These are phyloP conservation scores for Suillus luteus DNA, from an alignment of 768 basidiomycete species.

Conservation along the genomic window DNA sequence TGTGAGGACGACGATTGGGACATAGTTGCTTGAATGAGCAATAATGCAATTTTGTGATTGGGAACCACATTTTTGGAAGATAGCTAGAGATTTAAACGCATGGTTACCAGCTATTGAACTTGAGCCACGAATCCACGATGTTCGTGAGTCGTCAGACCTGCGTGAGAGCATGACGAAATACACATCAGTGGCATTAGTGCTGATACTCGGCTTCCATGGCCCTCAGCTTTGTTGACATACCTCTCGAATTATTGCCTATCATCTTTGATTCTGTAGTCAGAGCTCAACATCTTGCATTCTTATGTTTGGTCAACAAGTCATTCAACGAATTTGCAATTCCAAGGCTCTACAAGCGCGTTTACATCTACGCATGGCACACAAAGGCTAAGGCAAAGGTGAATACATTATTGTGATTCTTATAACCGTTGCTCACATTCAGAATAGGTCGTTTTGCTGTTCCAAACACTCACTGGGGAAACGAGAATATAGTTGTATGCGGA, in stretches of 20 bases:
- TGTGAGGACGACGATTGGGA: too few species aligned
- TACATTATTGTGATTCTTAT: background rate
- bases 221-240: conserved; percentile 53
- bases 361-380: conserved; percentile 73
- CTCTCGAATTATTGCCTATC: conserved; percentile 62
- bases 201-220: conserved; percentile 36
- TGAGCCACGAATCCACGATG: too few species aligned
- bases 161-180: background rate
- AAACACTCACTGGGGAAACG: too few species aligned
- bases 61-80: too few species aligned
- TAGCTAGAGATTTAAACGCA: too few species aligned
- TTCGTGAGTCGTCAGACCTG: too few species aligned
- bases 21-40: too few species aligned
- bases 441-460: conserved; percentile 54
- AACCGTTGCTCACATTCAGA: background rate
- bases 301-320: conserved; percentile 58
- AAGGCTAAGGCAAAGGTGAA: conserved; percentile 61
- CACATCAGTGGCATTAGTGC: background rate
- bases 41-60: too few species aligned
- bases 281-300: conserved; percentile 50
- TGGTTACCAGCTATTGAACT: too few species aligned
- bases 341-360: conserved; percentile 57
- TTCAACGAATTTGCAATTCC: conserved; percentile 55
- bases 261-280: conserved; percentile 54
- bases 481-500: too few species aligned